Evolutionary conservation across 2,329 filamentous ascomycete species (phyloP).

Genomic region (Colletotrichum phormii): DNA sequence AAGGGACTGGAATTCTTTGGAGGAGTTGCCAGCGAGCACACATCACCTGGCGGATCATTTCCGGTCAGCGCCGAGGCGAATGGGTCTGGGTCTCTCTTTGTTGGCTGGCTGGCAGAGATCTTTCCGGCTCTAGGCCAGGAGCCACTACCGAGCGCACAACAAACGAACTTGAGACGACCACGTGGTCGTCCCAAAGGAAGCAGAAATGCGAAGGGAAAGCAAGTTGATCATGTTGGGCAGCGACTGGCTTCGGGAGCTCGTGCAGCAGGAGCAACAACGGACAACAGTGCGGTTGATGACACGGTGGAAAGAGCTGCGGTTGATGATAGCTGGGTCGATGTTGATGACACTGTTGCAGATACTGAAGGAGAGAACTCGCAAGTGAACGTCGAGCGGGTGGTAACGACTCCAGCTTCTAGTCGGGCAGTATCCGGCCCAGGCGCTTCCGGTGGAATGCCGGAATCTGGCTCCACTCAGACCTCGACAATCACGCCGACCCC

Average conservation of each 20-base stretch:
- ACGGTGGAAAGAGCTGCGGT: constrained; percentile 17
- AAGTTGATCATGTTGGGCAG: constrained; percentile 43
- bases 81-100: constrained; percentile 67
- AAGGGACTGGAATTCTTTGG: constrained; percentile 74
- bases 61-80: constrained; percentile 67
- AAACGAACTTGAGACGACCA: constrained; percentile 39
- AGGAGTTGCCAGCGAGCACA: constrained; percentile 66
- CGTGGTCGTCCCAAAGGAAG: constrained; percentile 61
- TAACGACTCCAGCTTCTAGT: background rate
- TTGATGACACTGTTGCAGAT: constrained; percentile 52
- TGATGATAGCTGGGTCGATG: constrained; percentile 59
- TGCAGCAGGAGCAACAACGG: background rate
- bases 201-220: constrained; percentile 58
- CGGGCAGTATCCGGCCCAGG: background rate
- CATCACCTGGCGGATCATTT: constrained; percentile 62
- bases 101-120: constrained; percentile 73
- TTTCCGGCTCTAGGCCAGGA: constrained; percentile 59
- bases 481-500: constrained; percentile 32
- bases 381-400: background rate
- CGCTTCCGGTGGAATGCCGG: background rate
- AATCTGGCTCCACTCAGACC: background rate
- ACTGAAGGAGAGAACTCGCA: constrained; percentile 34
- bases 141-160: constrained; percentile 25
- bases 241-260: background rate
- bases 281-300: background rate